Conservation (phyloP, 257 asterid species). For the Handroanthus guayacan region DNA sequence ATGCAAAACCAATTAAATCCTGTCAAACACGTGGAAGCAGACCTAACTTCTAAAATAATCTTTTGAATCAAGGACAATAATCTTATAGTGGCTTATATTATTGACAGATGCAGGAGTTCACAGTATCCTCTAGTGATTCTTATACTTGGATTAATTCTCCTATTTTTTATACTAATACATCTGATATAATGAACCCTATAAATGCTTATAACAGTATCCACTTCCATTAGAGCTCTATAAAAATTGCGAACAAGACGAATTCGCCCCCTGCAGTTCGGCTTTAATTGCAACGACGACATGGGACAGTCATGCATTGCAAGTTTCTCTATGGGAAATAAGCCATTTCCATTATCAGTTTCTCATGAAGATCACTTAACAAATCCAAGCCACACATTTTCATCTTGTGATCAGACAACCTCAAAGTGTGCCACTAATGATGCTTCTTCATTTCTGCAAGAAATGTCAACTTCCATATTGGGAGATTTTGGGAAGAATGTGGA, state of each 20-base stretch:
- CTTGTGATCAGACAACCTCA: conserved; percentile 29
- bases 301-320: conserved; percentile 49
- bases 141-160: conserved; percentile 55
- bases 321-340: conserved; percentile 34
- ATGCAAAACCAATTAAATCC: background rate
- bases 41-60: background rate
- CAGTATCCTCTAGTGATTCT: background rate
- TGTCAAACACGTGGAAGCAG: background rate
- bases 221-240: conserved; percentile 40
- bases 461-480: conserved; percentile 53
- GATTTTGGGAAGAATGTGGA: conserved; percentile 36
- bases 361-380: too few species aligned
- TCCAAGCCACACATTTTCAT: background rate
- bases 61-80: background rate
- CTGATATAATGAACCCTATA: conserved; percentile 44
- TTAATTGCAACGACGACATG: conserved; percentile 27
- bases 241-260: conserved; percentile 37
- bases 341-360: too few species aligned
- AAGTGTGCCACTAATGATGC: conserved; percentile 50
- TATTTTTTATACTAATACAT: background rate
- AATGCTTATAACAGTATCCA: conserved; percentile 26
- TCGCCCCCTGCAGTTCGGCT: conserved; percentile 49
- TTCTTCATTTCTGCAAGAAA: conserved; percentile 53
- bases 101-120: background rate
- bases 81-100: background rate